Percentiles rank a stretch among this genome's conserved stretches.
phyloP scores from a whole-genome alignment of 768 basidiomycete species.

The Hygrophorus russula region DNA sequence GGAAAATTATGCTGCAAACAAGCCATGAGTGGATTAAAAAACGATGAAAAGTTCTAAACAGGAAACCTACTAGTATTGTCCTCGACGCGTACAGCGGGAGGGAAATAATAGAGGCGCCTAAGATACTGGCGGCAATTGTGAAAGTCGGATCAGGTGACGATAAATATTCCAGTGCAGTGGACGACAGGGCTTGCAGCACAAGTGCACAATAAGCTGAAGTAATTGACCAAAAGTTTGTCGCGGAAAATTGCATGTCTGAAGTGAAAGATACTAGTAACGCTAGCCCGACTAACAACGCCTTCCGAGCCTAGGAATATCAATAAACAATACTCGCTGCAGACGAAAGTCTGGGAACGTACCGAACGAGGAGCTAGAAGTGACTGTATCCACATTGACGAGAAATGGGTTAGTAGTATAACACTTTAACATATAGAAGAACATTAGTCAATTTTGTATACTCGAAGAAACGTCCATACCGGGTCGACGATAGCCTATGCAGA shows the following conservation, averaged over 20 bases:
- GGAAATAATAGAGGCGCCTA: conserved; percentile 54
- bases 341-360: conserved; percentile 22
- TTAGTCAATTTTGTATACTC: neutral
- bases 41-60: neutral
- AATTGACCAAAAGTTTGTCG: conserved; percentile 28
- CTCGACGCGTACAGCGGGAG: conserved; percentile 56
- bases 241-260: conserved; percentile 38
- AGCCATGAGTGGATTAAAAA: neutral
- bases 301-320: conserved; percentile 31
- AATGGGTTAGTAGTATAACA: conserved; percentile 58
- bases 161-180: conserved; percentile 54
- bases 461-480: conserved; percentile 38
- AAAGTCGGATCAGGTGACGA: conserved; percentile 47
- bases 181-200: conserved; percentile 44
- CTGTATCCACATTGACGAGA: conserved; percentile 57
- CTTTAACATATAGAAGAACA: conserved; percentile 26
- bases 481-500: conserved; percentile 53
- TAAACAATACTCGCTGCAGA: neutral
- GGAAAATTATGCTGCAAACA: conserved; percentile 35
- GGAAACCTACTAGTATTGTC: conserved; percentile 39
- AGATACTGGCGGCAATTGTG: conserved; percentile 40
- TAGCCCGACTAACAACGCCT: conserved; percentile 30
- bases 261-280: conserved; percentile 46
- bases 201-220: conserved; percentile 62
- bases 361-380: conserved; percentile 36